Percentiles rank a stretch among this genome's conserved stretches.
Conservation (phyloP, 345 rosid genomes). For the Citrus mangshanensis region DNA sequence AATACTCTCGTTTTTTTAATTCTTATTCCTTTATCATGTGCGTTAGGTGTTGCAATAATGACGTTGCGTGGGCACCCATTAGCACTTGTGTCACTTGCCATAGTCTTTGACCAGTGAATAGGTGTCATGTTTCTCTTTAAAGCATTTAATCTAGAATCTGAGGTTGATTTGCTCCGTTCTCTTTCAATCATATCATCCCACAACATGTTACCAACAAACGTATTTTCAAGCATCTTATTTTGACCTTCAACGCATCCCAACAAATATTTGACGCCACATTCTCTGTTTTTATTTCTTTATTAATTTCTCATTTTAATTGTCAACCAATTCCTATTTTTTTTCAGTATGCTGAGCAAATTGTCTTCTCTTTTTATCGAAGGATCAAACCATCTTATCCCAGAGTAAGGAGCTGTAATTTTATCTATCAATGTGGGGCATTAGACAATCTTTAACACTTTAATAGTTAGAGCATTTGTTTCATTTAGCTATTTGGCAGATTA, state of each 20-base stretch:
- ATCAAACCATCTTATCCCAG: neutral
- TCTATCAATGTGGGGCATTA: neutral
- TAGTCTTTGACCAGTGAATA: neutral
- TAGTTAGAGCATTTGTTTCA: neutral
- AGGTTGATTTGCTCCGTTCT: neutral
- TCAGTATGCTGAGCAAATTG: neutral
- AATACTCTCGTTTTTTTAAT: neutral
- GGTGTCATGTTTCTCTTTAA: neutral
- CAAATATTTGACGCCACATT: neutral
- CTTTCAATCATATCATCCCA: neutral
- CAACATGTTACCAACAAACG: slow-evolving; percentile 3
- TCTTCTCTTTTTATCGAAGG: neutral
- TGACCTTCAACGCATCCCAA: neutral
- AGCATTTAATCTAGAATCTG: neutral
- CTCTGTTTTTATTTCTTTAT: neutral
- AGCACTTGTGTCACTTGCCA: neutral
- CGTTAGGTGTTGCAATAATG: neutral
- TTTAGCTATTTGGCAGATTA: too few species aligned
- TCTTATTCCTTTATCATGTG: neutral
- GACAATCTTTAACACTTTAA: neutral
- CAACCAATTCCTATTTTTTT: slow-evolving; percentile 4
- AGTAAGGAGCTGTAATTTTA: neutral
- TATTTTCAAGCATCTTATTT: neutral
- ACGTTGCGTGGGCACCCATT: neutral
- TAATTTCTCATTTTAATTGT: neutral